A percentile compares a stretch with the other conserved stretches of the same genome.
Conservation (phyloP, 2,329 filamentous ascomycete species). For the Colletotrichum sp. region DNA sequence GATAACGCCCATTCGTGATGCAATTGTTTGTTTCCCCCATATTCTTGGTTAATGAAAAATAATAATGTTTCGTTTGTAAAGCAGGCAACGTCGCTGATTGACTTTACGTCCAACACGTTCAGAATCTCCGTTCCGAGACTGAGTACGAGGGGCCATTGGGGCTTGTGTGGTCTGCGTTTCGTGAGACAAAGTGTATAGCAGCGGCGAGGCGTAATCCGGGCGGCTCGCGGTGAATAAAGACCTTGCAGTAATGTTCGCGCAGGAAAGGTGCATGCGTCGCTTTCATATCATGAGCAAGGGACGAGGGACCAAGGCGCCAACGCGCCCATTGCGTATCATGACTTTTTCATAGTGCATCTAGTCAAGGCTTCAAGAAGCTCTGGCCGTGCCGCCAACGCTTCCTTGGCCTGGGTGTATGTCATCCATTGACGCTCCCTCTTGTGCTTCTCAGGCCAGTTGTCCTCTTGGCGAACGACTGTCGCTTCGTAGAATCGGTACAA, state of each 20-base stretch:
- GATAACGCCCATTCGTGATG: constrained; percentile 20
- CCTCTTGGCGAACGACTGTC: constrained; percentile 83
- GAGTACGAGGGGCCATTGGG: not conserved
- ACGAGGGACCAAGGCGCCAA: not conserved
- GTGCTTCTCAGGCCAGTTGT: constrained; percentile 91
- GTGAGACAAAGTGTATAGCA: not conserved
- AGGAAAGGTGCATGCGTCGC: not conserved
- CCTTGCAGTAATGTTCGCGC: not conserved
- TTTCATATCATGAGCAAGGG: not conserved
- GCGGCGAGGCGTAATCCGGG: not conserved
- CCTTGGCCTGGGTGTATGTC: constrained; percentile 80
- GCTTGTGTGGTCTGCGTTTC: not conserved
- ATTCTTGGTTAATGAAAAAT: constrained; percentile 2
- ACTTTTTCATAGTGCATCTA: constrained; percentile 69
- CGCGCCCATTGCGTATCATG: constrained; percentile 15
- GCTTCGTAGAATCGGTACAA: constrained; percentile 86
- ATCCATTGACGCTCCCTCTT: constrained; percentile 94
- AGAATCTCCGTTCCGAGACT: not conserved
- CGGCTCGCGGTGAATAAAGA: not conserved
- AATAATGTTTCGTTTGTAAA: constrained; percentile 3
- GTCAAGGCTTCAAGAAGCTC: constrained; percentile 89
- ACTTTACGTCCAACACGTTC: not conserved
- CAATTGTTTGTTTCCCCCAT: constrained; percentile 3
- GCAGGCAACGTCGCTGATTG: not conserved
- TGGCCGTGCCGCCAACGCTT: constrained; percentile 77